Evolutionary conservation across 257 asterid species (phyloP), one percentile per base, ranked within the genome.

Genomic region (Solanum paucissectum): DNA sequence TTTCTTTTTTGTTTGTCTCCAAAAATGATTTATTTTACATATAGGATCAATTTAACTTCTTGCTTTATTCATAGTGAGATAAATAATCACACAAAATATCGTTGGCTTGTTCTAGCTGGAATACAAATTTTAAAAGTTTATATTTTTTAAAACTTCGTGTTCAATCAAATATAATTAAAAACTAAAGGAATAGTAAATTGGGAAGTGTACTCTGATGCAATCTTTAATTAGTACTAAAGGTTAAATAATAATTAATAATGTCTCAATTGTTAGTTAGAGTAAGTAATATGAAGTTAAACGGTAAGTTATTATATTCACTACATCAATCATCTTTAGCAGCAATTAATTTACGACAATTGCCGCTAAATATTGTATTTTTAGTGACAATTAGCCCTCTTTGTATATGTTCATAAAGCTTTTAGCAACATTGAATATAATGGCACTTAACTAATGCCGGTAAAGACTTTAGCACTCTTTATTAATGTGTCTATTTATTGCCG

Each of bases 321-420:
- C 1, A 40, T 40, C 16, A 44, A 44, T 44, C 0, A 46, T 46
- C 16, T 44, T 44, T 44, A 44, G 6, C 18, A 1, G 1, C 6
- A 44, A 44, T 12, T 44, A 4, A 12, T 12, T 44, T 1, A 12
- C 18, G 18, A 12, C 1, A 12, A 46, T 46, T 46, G 55, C 0
- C 2, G 2, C 2, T 46, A 46, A 12, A 4, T 12, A 46, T 46
- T 12, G 0, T 46, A 46, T 1, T 46, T 5, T 46, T 46, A 46
- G 18, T 2, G 0, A 0, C 2, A 46, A 12, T 44, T 44, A 12
- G 2, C 0, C 6, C 52, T 12, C 2, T 44, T 4, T 12, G 18
- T 44, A 44, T 44, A 44, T 44, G 2, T 44, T 0, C 3, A 20
- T 13, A 46, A 42, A 46, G 20, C 3, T 7, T 46, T 46, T 13